Evolutionary conservation across 2,329 filamentous ascomycete genomes (phyloP).

Genomic region (Fusarium scirpi): DNA sequence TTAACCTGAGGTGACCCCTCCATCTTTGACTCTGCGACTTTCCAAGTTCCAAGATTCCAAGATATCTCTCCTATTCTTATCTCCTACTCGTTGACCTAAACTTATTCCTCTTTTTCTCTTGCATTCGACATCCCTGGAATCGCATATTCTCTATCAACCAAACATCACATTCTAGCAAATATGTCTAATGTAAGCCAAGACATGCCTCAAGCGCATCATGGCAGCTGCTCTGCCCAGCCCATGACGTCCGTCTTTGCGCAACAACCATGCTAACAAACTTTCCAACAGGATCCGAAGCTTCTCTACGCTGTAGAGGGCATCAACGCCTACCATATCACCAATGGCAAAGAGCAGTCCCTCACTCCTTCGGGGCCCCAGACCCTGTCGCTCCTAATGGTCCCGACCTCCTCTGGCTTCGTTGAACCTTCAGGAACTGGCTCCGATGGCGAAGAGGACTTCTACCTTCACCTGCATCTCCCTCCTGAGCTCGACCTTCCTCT

Average conservation of each 20-base stretch:
- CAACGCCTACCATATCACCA: conserved; percentile 88
- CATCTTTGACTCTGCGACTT: conserved; percentile 33
- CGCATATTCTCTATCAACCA: neutral
- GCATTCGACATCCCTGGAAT: neutral
- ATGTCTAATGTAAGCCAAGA: conserved; percentile 50
- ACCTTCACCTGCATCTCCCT: conserved; percentile 92
- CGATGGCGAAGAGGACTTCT: conserved; percentile 89
- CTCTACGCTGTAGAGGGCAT: conserved; percentile 84
- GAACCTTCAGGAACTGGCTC: conserved; percentile 66
- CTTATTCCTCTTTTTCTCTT: neutral
- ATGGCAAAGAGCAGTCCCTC: conserved; percentile 85
- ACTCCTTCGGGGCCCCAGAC: conserved; percentile 91
- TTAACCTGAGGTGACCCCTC: conserved; percentile 31
- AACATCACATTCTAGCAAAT: conserved; percentile 3
- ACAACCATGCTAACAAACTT: conserved; percentile 23
- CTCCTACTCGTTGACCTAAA: conserved; percentile 19
- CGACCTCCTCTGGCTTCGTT: conserved; percentile 80
- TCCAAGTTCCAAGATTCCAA: conserved; percentile 36
- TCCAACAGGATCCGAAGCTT: conserved; percentile 69
- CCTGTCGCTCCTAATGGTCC: conserved; percentile 94
- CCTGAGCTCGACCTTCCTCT: conserved; percentile 94
- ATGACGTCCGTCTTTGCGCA: conserved; percentile 22
- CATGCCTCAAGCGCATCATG: conserved; percentile 23
- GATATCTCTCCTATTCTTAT: conserved; percentile 16
- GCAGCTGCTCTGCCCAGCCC: neutral